Evolutionary conservation across 2,329 filamentous ascomycete species (phyloP).

Genomic region (Harringtonia lauricola): DNA sequence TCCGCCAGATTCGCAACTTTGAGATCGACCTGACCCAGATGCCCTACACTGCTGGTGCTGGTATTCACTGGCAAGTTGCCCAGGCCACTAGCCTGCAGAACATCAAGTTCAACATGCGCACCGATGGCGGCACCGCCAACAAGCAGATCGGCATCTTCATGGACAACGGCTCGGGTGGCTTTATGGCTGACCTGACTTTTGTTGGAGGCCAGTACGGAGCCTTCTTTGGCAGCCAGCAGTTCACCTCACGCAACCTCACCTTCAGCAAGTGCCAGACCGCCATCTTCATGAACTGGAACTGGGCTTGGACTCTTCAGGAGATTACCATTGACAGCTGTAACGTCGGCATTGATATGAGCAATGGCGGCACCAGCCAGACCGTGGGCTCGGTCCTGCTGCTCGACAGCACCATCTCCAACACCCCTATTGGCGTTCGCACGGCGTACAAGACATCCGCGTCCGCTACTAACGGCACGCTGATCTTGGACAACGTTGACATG

Average conservation of each 20-base stretch:
- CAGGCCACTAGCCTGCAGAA: constrained; percentile 74
- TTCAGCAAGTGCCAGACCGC: constrained; percentile 78
- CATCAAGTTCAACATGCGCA: constrained; percentile 69
- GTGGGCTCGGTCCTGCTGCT: constrained; percentile 79
- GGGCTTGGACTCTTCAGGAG: constrained; percentile 73
- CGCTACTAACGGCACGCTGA: constrained; percentile 66
- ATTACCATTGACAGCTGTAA: constrained; percentile 62
- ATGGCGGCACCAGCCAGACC: constrained; percentile 49
- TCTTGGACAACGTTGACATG: constrained; percentile 88
- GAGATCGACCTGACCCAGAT: constrained; percentile 63
- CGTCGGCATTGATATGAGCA: constrained; percentile 72
- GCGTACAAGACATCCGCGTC: constrained; percentile 50
- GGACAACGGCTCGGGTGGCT: constrained; percentile 75
- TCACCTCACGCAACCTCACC: constrained; percentile 70
- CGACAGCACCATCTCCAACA: constrained; percentile 71
- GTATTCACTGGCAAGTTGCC: constrained; percentile 80
- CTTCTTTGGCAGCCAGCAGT: constrained; percentile 80
- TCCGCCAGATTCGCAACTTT: constrained; percentile 73
- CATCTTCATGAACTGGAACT: constrained; percentile 87
- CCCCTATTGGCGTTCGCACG: constrained; percentile 65
- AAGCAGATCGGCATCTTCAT: constrained; percentile 71
- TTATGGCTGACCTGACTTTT: constrained; percentile 75
- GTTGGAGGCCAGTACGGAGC: constrained; percentile 70
- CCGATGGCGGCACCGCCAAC: constrained; percentile 52
- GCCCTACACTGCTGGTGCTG: constrained; percentile 49